phyloP scores from a whole-genome alignment of 1,284 basidiomycete species.

The Fistulinella cinereoalba region DNA sequence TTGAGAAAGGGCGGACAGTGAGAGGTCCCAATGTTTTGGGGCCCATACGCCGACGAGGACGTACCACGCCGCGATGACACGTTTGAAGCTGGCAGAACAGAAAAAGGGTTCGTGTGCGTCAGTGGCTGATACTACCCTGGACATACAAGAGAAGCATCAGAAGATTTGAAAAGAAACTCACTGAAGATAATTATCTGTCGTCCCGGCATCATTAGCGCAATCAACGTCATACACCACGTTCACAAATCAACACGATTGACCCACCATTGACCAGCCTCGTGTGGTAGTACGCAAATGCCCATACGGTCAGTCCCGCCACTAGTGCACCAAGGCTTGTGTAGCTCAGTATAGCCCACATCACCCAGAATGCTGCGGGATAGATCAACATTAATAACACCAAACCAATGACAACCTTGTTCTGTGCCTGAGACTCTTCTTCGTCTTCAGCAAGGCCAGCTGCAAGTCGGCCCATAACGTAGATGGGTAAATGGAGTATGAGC shows the following conservation, averaged over 20 bases:
- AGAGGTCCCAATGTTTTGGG: constrained; percentile 77
- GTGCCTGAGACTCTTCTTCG: constrained; percentile 90
- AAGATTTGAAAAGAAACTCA: constrained; percentile 38
- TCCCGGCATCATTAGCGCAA: not conserved
- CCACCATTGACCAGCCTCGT: constrained; percentile 71
- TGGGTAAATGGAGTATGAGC: constrained; percentile 76
- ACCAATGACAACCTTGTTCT: constrained; percentile 88
- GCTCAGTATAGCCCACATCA: constrained; percentile 77
- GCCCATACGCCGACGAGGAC: constrained; percentile 89
- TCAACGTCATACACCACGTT: constrained; percentile 25
- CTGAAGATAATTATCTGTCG: constrained; percentile 77
- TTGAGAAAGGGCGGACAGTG: constrained; percentile 64
- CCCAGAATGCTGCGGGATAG: constrained; percentile 79
- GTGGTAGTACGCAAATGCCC: constrained; percentile 80
- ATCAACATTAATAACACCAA: constrained; percentile 71
- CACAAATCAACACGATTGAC: constrained; percentile 29
- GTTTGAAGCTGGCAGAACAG: constrained; percentile 61
- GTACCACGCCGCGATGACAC: constrained; percentile 84
- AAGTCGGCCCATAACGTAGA: constrained; percentile 75
- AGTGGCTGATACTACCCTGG: constrained; percentile 17
- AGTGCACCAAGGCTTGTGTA: constrained; percentile 59
- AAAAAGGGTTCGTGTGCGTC: constrained; percentile 15
- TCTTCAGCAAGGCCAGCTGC: constrained; percentile 77
- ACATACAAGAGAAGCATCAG: constrained; percentile 5
- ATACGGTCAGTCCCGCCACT: constrained; percentile 53